Conservation (phyloP, 2,329 filamentous ascomycete genomes). For the Fusarium abutilonis region DNA sequence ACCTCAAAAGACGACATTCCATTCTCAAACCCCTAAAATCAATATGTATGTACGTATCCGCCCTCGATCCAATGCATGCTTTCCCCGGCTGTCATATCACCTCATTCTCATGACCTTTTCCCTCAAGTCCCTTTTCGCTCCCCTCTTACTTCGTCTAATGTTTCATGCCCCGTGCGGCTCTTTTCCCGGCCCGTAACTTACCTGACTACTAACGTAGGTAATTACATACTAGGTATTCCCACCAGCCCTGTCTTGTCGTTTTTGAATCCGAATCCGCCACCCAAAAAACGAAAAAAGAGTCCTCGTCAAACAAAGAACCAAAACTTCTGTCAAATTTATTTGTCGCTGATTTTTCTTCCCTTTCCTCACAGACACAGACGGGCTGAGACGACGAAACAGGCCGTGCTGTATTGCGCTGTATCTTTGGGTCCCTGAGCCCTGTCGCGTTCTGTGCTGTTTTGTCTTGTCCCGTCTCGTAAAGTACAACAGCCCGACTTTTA, state of each 20-base stretch:
- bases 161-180: slow-evolving; percentile 32
- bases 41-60: not conserved
- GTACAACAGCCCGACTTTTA: slow-evolving; percentile 23
- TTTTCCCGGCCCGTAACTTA: slow-evolving; percentile 30
- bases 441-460: not conserved
- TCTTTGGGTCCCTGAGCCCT: not conserved
- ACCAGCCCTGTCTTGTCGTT: slow-evolving; percentile 11
- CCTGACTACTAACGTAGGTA: slow-evolving; percentile 2
- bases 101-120: not conserved
- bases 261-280: slow-evolving; percentile 28
- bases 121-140: not conserved
- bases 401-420: slow-evolving; percentile 12
- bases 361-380: slow-evolving; percentile 2
- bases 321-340: slow-evolving; percentile 15
- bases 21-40: not conserved
- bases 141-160: too few relatives aligned
- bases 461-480: slow-evolving; percentile 1
- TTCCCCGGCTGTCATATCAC: not conserved
- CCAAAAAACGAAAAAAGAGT: slow-evolving; percentile 15
- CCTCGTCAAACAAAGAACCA: slow-evolving; percentile 7
- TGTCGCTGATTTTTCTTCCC: slow-evolving; percentile 3
- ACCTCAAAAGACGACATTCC: not conserved
- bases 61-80: not conserved
- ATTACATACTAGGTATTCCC: not conserved
- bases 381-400: not conserved